phyloP scores from a whole-genome alignment of 2,329 filamentous ascomycete genomes.

The Alternaria angustiovoidea region DNA sequence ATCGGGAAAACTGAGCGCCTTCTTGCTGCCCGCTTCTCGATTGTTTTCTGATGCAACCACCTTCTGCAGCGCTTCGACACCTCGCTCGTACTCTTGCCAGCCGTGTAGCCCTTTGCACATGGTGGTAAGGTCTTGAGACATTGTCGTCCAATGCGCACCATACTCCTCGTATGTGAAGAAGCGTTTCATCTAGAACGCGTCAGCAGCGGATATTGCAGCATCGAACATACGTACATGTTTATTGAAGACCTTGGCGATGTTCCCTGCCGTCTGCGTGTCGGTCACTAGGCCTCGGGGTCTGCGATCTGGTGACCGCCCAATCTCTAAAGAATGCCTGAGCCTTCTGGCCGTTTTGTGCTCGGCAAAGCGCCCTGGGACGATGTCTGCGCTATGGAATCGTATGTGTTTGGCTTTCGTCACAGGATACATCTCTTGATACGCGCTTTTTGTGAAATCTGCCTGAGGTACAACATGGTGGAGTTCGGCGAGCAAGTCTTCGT shows the following conservation, averaged over 20 bases:
- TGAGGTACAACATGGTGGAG: slow-evolving; percentile 75
- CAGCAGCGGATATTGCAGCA: slow-evolving; percentile 39
- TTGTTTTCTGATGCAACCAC: slow-evolving; percentile 75
- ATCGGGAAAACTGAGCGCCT: slow-evolving; percentile 83
- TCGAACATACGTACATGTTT: slow-evolving; percentile 54
- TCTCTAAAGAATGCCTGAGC: slow-evolving; percentile 57
- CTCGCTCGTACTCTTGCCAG: slow-evolving; percentile 83
- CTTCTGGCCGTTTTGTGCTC: slow-evolving; percentile 46
- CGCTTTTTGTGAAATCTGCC: slow-evolving; percentile 59
- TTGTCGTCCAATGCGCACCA: slow-evolving; percentile 85
- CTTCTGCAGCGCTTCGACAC: slow-evolving; percentile 82
- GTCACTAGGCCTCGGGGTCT: slow-evolving; percentile 53
- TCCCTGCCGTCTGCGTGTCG: slow-evolving; percentile 62
- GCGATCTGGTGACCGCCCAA: slow-evolving; percentile 52
- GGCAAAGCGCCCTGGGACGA: slow-evolving; percentile 50
- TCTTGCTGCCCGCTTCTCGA: slow-evolving; percentile 69
- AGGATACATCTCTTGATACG: slow-evolving; percentile 42
- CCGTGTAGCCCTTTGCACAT: slow-evolving; percentile 73
- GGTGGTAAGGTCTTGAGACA: slow-evolving; percentile 78
- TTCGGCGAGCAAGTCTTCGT: slow-evolving; percentile 80
- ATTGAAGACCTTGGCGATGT: slow-evolving; percentile 63
- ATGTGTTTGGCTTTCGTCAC: slow-evolving; percentile 53
- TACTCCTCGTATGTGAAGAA: slow-evolving; percentile 94
- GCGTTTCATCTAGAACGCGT: slow-evolving; percentile 69
- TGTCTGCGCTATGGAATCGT: slow-evolving; percentile 59